A percentile compares a stretch with the other conserved stretches of the same genome.
These are phyloP conservation scores for Lolium perenne DNA, from an alignment of 176 grass and related monocot species.

Conservation along the genomic window DNA sequence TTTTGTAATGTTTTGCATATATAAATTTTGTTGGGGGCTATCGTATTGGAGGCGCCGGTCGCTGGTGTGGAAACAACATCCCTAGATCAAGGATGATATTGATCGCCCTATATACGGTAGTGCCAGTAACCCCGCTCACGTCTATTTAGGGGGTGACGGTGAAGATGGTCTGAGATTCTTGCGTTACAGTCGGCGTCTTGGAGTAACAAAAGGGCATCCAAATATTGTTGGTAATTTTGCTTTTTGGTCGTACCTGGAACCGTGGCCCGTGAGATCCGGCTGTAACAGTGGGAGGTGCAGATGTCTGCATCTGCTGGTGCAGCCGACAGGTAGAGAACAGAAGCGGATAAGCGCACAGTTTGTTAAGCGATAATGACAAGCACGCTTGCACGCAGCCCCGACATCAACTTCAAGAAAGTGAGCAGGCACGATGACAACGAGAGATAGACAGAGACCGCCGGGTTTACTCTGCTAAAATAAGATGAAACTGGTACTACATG, in stretches of 20 bases:
- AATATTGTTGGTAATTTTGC: not conserved
- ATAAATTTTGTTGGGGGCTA: no score
- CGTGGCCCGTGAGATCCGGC: conserved; percentile 37
- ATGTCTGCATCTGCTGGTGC: conserved; percentile 25
- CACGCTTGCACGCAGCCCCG: not conserved
- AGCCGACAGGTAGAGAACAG: conserved; percentile 36
- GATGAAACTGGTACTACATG: not conserved
- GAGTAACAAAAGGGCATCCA: not conserved
- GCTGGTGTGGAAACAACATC: no score
- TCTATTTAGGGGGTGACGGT: no score
- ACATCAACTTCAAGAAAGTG: conserved; percentile 57
- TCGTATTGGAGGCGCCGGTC: no score
- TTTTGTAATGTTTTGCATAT: no score
- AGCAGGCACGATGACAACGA: not conserved
- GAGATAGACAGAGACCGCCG: not conserved
- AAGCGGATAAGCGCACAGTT: conserved; percentile 48
- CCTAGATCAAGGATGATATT: no score
- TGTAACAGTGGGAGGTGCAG: conserved; percentile 13
- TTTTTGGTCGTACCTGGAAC: not conserved
- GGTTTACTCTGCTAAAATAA: not conserved
- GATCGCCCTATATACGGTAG: no score
- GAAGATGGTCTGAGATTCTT: no score
- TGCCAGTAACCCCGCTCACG: no score
- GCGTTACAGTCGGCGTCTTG: not conserved
- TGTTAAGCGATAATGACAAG: conserved; percentile 58